Percentiles rank a stretch among this genome's conserved stretches.
phyloP scores from a whole-genome alignment of 345 rosid species.

The Garcia nutans region DNA sequence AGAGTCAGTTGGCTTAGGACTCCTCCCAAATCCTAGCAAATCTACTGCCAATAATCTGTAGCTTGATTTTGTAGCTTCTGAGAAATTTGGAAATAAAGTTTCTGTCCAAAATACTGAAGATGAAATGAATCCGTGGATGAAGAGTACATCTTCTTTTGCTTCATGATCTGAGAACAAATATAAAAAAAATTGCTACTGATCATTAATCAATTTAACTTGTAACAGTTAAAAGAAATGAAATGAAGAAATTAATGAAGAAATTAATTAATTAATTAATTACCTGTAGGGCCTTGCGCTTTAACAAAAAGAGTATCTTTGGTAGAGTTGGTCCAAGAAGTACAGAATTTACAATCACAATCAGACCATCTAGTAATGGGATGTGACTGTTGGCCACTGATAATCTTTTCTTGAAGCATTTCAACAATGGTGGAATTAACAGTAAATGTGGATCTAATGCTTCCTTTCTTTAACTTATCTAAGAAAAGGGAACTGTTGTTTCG shows the following conservation, averaged over 20 bases:
- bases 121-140: slow-evolving; percentile 99
- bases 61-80: slow-evolving; percentile 55
- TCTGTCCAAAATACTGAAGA: slow-evolving; percentile 98
- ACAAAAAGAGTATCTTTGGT: slow-evolving; percentile 63
- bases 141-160: slow-evolving; percentile 72
- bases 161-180: slow-evolving; percentile 27
- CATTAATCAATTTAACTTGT: too few relatives aligned
- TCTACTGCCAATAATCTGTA: slow-evolving; percentile 81
- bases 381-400: slow-evolving; percentile 32
- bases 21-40: slow-evolving; percentile 84
- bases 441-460: slow-evolving; percentile 40
- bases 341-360: slow-evolving; percentile 78
- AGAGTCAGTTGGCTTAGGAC: slow-evolving; percentile 94
- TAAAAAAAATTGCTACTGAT: too few relatives aligned
- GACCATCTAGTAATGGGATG: slow-evolving; percentile 78
- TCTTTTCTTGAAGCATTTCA: slow-evolving; percentile 58
- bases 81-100: slow-evolving; percentile 88
- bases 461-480: slow-evolving; percentile 31
- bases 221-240: too few relatives aligned
- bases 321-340: slow-evolving; percentile 71
- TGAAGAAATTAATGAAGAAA: too few relatives aligned
- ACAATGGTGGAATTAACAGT: slow-evolving; percentile 64
- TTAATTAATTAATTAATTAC: slow-evolving; percentile 21
- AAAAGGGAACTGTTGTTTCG: too few relatives aligned
- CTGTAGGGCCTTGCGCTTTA: slow-evolving; percentile 52